phyloP scores from a whole-genome alignment of 177 flowering plant genomes.

The Vitis hybrid region DNA sequence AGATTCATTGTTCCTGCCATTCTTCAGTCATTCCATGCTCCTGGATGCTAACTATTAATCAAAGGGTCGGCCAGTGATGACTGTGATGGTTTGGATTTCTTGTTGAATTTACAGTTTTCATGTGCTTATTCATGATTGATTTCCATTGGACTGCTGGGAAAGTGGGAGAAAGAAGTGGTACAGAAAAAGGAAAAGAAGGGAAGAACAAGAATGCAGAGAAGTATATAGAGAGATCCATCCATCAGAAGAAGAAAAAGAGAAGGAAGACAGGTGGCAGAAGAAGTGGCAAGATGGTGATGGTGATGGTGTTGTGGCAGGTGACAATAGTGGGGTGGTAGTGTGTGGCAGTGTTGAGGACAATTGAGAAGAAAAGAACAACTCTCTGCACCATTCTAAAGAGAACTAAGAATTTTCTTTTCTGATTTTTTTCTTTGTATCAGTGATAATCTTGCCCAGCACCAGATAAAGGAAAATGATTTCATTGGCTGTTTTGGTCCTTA shows the following conservation, averaged over 20 bases:
- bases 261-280: background rate
- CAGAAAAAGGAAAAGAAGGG: background rate
- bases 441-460: background rate
- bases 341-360: background rate
- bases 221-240: too few relatives aligned
- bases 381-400: background rate
- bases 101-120: too few relatives aligned
- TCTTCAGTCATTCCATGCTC: background rate
- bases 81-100: too few relatives aligned
- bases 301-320: background rate
- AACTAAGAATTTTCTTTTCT: background rate
- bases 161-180: too few relatives aligned
- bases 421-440: background rate
- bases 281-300: constrained; percentile 2
- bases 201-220: too few relatives aligned
- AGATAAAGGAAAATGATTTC: background rate
- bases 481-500: background rate
- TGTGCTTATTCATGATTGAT: too few relatives aligned
- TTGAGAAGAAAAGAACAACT: background rate
- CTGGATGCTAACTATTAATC: background rate
- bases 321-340: background rate
- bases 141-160: too few relatives aligned
- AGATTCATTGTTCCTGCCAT: background rate
- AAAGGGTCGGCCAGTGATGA: too few relatives aligned
- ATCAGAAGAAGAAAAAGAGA: background rate